Evolutionary conservation across 176 grass and related monocot species (phyloP).

Genomic region (Triticum dicoccoides): DNA sequence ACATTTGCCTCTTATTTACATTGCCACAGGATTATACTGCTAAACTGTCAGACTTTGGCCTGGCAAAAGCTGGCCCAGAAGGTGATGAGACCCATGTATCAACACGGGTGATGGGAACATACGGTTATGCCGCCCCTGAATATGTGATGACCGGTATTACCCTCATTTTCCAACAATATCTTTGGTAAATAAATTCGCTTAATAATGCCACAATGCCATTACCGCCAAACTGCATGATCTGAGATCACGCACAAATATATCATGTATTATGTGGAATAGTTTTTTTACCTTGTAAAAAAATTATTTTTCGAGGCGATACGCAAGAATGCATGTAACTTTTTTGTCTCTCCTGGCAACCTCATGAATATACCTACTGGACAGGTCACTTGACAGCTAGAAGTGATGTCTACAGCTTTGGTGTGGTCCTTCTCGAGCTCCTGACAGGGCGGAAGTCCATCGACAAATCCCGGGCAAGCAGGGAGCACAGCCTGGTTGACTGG

Average conservation of each 20-base stretch:
- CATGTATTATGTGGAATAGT: not conserved
- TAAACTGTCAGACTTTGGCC: slow-evolving; percentile 95
- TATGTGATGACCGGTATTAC: slow-evolving; percentile 96
- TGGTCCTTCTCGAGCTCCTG: slow-evolving; percentile 88
- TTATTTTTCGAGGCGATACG: not conserved
- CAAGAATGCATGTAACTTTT: not conserved
- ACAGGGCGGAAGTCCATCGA: slow-evolving; percentile 89
- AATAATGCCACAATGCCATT: not conserved
- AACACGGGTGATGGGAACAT: slow-evolving; percentile 97
- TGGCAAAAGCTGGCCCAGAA: slow-evolving; percentile 95
- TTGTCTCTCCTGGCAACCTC: not conserved
- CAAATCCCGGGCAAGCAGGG: slow-evolving; percentile 86
- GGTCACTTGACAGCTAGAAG: slow-evolving; percentile 96
- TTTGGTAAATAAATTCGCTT: not conserved
- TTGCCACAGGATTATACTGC: slow-evolving; percentile 82
- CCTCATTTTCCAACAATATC: not conserved
- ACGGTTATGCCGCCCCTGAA: slow-evolving; percentile 97
- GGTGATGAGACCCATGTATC: slow-evolving; percentile 99
- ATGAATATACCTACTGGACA: slow-evolving; percentile 28
- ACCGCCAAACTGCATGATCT: not conserved
- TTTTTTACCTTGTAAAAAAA: not conserved
- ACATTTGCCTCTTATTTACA: slow-evolving; percentile 26
- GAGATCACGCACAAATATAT: not conserved
- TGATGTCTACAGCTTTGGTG: slow-evolving; percentile 94
- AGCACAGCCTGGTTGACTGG: slow-evolving; percentile 94